Conservation (phyloP, 768 basidiomycete species). For the Trametes punicea region DNA sequence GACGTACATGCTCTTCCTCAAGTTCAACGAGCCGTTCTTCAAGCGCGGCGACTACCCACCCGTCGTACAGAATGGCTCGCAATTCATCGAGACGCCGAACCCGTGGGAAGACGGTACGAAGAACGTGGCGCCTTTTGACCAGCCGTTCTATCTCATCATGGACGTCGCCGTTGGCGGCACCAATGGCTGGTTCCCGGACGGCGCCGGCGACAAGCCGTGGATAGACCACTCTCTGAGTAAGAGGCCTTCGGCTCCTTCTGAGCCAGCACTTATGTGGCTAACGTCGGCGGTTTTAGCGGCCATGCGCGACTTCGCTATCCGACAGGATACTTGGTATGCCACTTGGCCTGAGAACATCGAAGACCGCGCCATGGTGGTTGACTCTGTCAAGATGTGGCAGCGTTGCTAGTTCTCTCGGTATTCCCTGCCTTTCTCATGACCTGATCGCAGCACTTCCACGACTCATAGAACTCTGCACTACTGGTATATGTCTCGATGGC, state of each 20-base stretch:
- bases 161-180: slow-evolving; percentile 85
- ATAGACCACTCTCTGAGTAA: slow-evolving; percentile 55
- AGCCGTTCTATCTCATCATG: slow-evolving; percentile 83
- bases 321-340: slow-evolving; percentile 61
- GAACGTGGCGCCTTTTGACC: slow-evolving; percentile 81
- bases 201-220: slow-evolving; percentile 74
- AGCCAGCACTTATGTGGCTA: not conserved
- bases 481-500: not conserved
- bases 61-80: slow-evolving; percentile 53
- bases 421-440: not conserved
- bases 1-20: slow-evolving; percentile 62
- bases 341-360: slow-evolving; percentile 68
- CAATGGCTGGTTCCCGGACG: slow-evolving; percentile 92
- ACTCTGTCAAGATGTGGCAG: slow-evolving; percentile 81
- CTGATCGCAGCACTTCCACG: not conserved
- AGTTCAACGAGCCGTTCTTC: slow-evolving; percentile 80
- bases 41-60: slow-evolving; percentile 69
- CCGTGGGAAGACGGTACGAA: slow-evolving; percentile 68
- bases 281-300: slow-evolving; percentile 43
- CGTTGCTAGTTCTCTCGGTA: slow-evolving; percentile 39
- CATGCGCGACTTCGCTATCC: slow-evolving; percentile 62
- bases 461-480: not conserved
- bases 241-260: not conserved
- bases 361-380: slow-evolving; percentile 67
- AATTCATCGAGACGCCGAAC: slow-evolving; percentile 61